phyloP scores from a whole-genome alignment of 2,329 filamentous ascomycete genomes.

The Alternaria gaisen region DNA sequence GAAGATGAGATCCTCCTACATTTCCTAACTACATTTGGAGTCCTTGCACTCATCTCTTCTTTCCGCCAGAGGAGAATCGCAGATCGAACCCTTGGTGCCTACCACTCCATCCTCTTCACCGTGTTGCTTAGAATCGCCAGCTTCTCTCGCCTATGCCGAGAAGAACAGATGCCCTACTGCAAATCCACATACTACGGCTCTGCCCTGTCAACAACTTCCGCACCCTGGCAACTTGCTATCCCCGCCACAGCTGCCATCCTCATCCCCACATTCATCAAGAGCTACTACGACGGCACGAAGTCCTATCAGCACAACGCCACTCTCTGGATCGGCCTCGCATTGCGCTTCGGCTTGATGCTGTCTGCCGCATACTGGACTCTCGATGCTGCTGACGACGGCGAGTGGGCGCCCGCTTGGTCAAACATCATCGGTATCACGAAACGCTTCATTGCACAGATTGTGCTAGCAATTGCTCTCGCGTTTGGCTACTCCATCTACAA shows the following conservation, averaged over 20 bases:
- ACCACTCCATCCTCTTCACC: conserved; percentile 86
- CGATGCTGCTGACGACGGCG: conserved; percentile 85
- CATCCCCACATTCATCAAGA: conserved; percentile 78
- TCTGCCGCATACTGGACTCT: conserved; percentile 86
- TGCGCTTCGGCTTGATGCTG: conserved; percentile 78
- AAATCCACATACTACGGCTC: conserved; percentile 95
- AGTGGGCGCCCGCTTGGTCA: conserved; percentile 72
- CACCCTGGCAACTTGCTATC: conserved; percentile 85
- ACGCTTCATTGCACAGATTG: conserved; percentile 79
- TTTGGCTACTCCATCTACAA: conserved; percentile 86
- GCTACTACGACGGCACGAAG: conserved; percentile 80
- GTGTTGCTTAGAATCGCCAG: conserved; percentile 81
- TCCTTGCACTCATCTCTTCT: conserved; percentile 77
- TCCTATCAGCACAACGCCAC: conserved; percentile 89
- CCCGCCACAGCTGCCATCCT: conserved; percentile 77
- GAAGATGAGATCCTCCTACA: conserved; percentile 94
- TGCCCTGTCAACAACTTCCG: conserved; percentile 88
- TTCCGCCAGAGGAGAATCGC: conserved; percentile 72
- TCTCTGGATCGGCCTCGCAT: conserved; percentile 81
- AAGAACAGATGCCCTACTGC: conserved; percentile 98
- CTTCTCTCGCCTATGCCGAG: conserved; percentile 89
- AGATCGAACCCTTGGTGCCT: conserved; percentile 79
- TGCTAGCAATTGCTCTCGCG: conserved; percentile 80
- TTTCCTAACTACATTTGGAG: conserved; percentile 87
- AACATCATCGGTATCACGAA: conserved; percentile 74